Evolutionary conservation across 208 protist genomes (phyloP).

Genomic region (Acanthamoeba healyi): DNA sequence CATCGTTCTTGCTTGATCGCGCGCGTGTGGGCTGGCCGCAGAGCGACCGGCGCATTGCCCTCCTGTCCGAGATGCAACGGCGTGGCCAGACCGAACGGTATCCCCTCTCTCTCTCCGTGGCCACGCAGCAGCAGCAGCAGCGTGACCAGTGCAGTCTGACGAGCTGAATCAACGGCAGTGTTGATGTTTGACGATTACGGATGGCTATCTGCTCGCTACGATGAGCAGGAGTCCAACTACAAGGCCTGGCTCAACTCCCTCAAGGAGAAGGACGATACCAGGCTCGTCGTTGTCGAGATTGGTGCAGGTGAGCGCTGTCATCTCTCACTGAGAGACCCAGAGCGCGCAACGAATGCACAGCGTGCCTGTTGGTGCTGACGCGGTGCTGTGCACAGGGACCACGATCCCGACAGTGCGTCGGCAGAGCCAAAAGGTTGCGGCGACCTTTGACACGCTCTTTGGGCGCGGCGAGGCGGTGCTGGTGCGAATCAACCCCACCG

Average conservation of each 20-base stretch:
- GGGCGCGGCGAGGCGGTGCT: background rate
- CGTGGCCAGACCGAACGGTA: background rate
- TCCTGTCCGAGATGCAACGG: background rate
- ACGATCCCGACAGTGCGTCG: background rate
- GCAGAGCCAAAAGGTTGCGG: background rate
- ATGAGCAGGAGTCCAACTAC: background rate
- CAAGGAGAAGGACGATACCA: background rate
- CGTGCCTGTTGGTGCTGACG: no score
- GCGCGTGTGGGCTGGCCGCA: background rate
- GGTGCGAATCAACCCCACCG: background rate
- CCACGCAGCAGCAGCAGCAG: no score
- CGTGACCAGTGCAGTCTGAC: no score
- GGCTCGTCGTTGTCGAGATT: background rate
- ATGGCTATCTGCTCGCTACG: background rate
- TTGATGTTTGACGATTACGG: conserved; percentile 13
- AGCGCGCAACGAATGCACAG: no score
- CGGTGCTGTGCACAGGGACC: background rate
- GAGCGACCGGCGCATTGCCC: background rate
- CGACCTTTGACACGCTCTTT: background rate
- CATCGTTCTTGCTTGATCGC: no score
- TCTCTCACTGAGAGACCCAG: no score
- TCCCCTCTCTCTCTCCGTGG: background rate
- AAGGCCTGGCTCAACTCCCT: background rate
- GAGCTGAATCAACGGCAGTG: no score
- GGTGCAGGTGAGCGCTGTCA: background rate